Evolutionary conservation across 495 filamentous ascomycete species (phyloP), one percentile per base, ranked within the genome.

Genomic region (Xylaria grammica): DNA sequence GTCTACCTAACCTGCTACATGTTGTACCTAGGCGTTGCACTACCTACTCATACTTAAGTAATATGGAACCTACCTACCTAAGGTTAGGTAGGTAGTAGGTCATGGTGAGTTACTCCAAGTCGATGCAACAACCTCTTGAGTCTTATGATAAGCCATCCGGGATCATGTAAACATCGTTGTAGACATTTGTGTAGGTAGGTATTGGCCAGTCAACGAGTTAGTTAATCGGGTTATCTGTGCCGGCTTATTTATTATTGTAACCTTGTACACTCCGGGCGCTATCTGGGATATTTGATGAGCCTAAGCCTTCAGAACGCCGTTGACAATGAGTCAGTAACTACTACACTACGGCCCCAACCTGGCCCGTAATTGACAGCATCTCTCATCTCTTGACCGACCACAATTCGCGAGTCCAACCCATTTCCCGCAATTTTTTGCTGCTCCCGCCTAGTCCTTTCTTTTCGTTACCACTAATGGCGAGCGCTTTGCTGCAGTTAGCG

Each of bases 401-500:
- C 34, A 86, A 66, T 34, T 85, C 81, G 38, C 78, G 71, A 19
- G 73, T 79, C 83, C 81, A 85, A 26, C 83, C 83, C 70, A 79
- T 75, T 66, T 83, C 77, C 48, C 81, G 78, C 71, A 82, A 87
- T 72, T 82, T 86, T 52, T 81, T 82, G 59, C 72, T 82, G 5
- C 72, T 74, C 3, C 60, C 66, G 42, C 75, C 74, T 3, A 73
- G 30, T 26, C 71, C 70, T 52, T 77, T 78, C 74, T 80, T 81
- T 36, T 82, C 78, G 60, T 80, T 85, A 40, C 84, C 84, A 60
- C 85, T 82, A 15, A 88, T 80, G 3, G 95, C 82, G 72, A 96
- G 86, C 15, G 86, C 86, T 74, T 89, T 90, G 76, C 91, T 91
- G 56, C 86, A 85, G 57, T 84, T 73, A 0, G 92, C 92, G 70